Conservation (phyloP, 306 rosid genomes). For the Begonia fuchsioides region DNA sequence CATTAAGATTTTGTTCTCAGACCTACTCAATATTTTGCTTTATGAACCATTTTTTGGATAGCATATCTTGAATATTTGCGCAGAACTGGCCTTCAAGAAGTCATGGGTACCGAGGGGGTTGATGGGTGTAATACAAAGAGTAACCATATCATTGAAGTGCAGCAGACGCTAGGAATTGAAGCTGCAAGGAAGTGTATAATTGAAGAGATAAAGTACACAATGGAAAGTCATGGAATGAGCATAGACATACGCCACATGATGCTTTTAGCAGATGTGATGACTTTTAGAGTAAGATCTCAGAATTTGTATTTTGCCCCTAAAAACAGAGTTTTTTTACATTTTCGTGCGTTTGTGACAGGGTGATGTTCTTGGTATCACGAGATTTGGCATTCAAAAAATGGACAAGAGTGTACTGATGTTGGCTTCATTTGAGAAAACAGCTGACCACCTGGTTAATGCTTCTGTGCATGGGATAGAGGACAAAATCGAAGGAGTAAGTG, state of each 20-base stretch:
- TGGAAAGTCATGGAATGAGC: constrained; percentile 74
- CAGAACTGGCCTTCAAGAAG: constrained; percentile 62
- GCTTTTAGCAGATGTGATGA: constrained; percentile 95
- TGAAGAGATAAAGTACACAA: constrained; percentile 58
- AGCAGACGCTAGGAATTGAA: constrained; percentile 70
- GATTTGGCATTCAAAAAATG: constrained; percentile 87
- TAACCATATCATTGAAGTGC: constrained; percentile 73
- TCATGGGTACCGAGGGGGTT: constrained; percentile 76
- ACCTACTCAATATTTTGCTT: too few relatives aligned
- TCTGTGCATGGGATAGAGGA: too few relatives aligned
- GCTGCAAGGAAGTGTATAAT: constrained; percentile 79
- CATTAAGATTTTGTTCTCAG: too few relatives aligned
- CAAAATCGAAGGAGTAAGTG: too few relatives aligned
- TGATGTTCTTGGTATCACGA: constrained; percentile 78
- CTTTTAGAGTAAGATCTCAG: constrained; percentile 46
- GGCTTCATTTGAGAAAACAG: constrained; percentile 82
- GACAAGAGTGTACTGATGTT: constrained; percentile 80
- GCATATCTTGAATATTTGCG: background rate
- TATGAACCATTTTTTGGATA: too few relatives aligned
- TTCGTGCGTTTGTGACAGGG: constrained; percentile 38
- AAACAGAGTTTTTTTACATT: background rate
- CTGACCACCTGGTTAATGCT: constrained; percentile 71
- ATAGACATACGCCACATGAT: constrained; percentile 88
- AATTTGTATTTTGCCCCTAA: background rate
- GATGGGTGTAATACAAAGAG: constrained; percentile 54